Evolutionary conservation across 2,329 filamentous ascomycete species (phyloP), one percentile per base, ranked within the genome.

Genomic region (Aspergillus japonicus): DNA sequence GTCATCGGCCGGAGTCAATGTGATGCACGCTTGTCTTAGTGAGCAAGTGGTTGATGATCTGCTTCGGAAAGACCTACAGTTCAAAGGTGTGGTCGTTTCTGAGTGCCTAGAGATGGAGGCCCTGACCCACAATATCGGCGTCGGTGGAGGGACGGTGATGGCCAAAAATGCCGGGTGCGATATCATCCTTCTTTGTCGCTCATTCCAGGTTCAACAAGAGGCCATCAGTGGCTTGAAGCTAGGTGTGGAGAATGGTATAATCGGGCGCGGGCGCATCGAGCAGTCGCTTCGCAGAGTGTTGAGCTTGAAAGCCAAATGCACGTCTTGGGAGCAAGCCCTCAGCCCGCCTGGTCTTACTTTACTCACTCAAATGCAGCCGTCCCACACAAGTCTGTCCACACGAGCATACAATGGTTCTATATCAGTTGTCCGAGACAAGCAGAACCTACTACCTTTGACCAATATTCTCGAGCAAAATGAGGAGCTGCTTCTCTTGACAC

Each of bases 101-200:
- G 94, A 98, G 72, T 98, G 94, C 66, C 79, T 98, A 7, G 94
- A 97, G 73, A 98, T 98, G 94, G 93, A 97, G 71, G 92, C 93
- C 0, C 83, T 98, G 8, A 95, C 92, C 64, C 91, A 96, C 71
- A 96, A 97, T 68, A 95, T 98, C 53, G 94, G 94, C n/a, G 92
- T 99, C 19, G 92, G 94, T 66, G 94, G 95, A 47, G 95, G 95
- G 12, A 96, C 94, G 0, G 92, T 98, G 67, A 97, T 97, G 92
- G 95, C 95, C 3, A 91, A 97, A 54, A 95, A 96, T 73, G 94
- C 95, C 33, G 95, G 95, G 14, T 98, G 95, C 72, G 95, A 99
- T 74, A 81, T 98, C 56, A 87, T 97, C 5, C 84, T 97, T 5
- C 84, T 97, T 1, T 98, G 93, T 69, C 88, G 92, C 49, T 92